Evolutionary conservation across 2,329 filamentous ascomycete genomes (phyloP).

Genomic region (Grosmannia huntii): DNA sequence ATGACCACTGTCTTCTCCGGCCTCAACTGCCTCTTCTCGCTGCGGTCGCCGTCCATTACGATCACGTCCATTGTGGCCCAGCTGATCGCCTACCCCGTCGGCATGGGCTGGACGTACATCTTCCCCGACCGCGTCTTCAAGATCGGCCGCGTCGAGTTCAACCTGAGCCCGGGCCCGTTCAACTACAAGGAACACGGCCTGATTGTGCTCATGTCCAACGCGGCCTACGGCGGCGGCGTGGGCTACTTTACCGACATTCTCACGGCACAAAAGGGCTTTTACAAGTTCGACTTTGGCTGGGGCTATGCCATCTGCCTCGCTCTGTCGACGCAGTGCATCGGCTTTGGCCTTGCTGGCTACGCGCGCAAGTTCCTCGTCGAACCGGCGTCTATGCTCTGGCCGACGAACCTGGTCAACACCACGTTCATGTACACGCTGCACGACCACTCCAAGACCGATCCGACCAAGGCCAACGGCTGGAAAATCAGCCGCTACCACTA

Average conservation of each 20-base stretch:
- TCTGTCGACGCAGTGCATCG: conserved; percentile 39
- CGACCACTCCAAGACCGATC: conserved; percentile 22
- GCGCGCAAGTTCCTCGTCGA: conserved; percentile 37
- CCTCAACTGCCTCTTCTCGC: conserved; percentile 23
- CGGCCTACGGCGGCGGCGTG: conserved; percentile 26
- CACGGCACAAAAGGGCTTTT: conserved; percentile 25
- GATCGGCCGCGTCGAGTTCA: conserved; percentile 32
- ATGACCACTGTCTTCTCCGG: conserved; percentile 36
- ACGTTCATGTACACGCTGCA: conserved; percentile 36
- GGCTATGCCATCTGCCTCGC: conserved; percentile 32
- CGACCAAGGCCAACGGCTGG: not conserved
- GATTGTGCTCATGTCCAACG: conserved; percentile 48
- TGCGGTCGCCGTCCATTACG: conserved; percentile 40
- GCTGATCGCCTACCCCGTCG: conserved; percentile 41
- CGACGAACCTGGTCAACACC: conserved; percentile 31
- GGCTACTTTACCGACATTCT: conserved; percentile 35
- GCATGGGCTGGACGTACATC: conserved; percentile 34
- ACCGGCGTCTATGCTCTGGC: conserved; percentile 39
- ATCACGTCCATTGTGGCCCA: conserved; percentile 44
- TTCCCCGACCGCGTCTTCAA: conserved; percentile 39
- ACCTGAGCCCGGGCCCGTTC: conserved; percentile 43
- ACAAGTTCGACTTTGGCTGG: conserved; percentile 28
- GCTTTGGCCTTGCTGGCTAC: conserved; percentile 41
- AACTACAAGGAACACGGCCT: conserved; percentile 48
- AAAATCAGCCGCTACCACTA: conserved; percentile 17